phyloP scores from a whole-genome alignment of 1,284 basidiomycete species.

The Leccinum subspadiceum region DNA sequence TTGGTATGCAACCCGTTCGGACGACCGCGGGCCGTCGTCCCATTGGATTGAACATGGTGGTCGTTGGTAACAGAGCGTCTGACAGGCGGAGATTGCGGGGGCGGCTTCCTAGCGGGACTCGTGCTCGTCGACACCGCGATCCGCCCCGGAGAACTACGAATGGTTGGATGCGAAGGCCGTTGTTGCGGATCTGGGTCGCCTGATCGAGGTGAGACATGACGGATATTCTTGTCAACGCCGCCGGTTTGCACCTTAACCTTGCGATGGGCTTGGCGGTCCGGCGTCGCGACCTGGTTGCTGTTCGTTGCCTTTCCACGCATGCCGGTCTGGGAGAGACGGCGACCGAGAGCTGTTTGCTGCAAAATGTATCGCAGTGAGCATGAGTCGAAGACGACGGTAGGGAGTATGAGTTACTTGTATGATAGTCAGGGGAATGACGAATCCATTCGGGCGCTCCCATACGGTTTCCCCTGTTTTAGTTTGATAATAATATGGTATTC shows the following conservation, averaged over 20 bases:
- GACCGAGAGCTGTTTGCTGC: conserved; percentile 73
- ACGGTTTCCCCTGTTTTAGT: conserved; percentile 85
- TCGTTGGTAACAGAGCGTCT: conserved; percentile 35
- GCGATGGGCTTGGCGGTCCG: conserved; percentile 34
- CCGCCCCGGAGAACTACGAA: conserved; percentile 31
- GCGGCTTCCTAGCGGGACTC: conserved; percentile 23
- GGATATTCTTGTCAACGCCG: conserved; percentile 33
- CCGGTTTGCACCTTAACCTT: conserved; percentile 38
- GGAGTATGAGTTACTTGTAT: conserved; percentile 58
- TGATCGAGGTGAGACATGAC: conserved; percentile 26
- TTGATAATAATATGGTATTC: conserved; percentile 89
- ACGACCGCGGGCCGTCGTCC: conserved; percentile 23
- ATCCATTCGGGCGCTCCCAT: conserved; percentile 83
- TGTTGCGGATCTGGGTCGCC: conserved; percentile 24
- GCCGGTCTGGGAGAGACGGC: conserved; percentile 53
- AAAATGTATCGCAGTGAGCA: conserved; percentile 11
- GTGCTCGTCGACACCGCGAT: conserved; percentile 24
- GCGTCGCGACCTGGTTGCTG: conserved; percentile 4
- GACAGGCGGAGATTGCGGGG: conserved; percentile 24
- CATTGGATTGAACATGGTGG: conserved; percentile 28
- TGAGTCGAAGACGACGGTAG: not conserved
- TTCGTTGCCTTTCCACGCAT: conserved; percentile 23
- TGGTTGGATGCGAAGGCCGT: conserved; percentile 29
- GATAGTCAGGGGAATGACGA: conserved; percentile 87
- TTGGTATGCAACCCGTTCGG: conserved; percentile 28